Conservation (phyloP, 1,139 yeast species). For the Pichia inconspicua region DNA sequence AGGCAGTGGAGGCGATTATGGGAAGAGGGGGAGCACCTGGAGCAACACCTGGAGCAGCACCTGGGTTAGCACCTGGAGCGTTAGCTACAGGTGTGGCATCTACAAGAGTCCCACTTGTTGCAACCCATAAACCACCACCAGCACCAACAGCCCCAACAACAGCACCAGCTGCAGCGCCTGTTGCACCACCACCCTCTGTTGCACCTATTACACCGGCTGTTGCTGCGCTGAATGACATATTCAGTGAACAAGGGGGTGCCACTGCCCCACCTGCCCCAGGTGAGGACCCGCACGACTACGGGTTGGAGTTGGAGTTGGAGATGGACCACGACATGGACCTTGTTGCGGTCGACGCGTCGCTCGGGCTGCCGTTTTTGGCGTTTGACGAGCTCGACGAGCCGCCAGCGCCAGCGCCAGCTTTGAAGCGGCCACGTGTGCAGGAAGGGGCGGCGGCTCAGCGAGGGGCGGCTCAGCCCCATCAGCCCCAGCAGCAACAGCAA, state of each 20-base stretch:
- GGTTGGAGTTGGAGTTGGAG: too few species aligned
- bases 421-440: neutral
- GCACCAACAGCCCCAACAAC: neutral
- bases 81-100: neutral
- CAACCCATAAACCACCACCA: too few species aligned
- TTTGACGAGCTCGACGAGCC: slow-evolving; percentile 22
- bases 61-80: slow-evolving; percentile 2
- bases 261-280: too few species aligned
- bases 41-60: slow-evolving; percentile 1
- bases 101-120: too few species aligned
- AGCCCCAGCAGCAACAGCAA: too few species aligned
- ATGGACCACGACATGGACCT: neutral
- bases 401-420: neutral
- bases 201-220: neutral
- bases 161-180: neutral
- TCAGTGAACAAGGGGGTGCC: neutral
- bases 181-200: neutral
- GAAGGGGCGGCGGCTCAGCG: neutral
- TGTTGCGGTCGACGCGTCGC: slow-evolving; percentile 61
- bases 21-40: slow-evolving; percentile 1
- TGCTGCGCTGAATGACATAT: neutral
- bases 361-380: slow-evolving; percentile 52
- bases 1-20: neutral
- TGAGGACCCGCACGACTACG: too few species aligned
- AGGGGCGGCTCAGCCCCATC: too few species aligned